Evolutionary conservation across 768 basidiomycete species (phyloP), one percentile per base, ranked within the genome.

Genomic region (Hortiboletus flavorubellus): DNA sequence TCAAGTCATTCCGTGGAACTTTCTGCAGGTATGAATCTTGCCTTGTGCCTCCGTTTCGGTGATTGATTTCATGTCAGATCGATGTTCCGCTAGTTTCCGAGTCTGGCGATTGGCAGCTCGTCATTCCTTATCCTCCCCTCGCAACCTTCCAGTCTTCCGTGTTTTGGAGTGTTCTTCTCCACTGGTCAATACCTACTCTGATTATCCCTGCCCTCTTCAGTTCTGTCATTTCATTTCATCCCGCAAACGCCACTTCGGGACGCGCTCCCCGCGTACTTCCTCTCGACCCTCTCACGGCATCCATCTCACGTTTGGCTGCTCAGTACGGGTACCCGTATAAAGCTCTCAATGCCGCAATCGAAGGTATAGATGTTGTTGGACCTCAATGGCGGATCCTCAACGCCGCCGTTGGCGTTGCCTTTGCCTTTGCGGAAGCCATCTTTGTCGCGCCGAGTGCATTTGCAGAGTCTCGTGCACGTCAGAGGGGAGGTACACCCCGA

Each of bases 361-460:
- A 72, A 18, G 77, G 78, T 10, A 64, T 82, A 39, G 83, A 86
- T 58, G 76, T 84, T 4, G 66, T 89, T 8, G 84, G 84, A 6
- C 68, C 72, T 37, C 73, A 76, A 30, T 80, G 80, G 76, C 78
- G 87, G 43, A 73, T 86, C 1, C 70, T 86, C 52, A 75, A 69
- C 43, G 83, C 87, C 0, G 70, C 76, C 5, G 70, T 87, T 31
- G 76, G 78, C 9, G 76, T 84, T 11, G 84, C 84, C 0, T 86
- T 87, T 62, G 82, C 87, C 3, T 85, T 87, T 59, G 81, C 85
- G 1, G 87, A 89, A 66, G 83, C 82, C 0, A 79, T 89, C 49
- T 73, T 75, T 18, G 65, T 60, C 9, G 78, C 81, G 0, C 83
- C 84, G 15, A 54, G 64, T 8, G 73, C 71, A 15, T 71, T 67